Evolutionary conservation across 768 basidiomycete genomes (phyloP).

Genomic region (Glaciozyma martinii): DNA sequence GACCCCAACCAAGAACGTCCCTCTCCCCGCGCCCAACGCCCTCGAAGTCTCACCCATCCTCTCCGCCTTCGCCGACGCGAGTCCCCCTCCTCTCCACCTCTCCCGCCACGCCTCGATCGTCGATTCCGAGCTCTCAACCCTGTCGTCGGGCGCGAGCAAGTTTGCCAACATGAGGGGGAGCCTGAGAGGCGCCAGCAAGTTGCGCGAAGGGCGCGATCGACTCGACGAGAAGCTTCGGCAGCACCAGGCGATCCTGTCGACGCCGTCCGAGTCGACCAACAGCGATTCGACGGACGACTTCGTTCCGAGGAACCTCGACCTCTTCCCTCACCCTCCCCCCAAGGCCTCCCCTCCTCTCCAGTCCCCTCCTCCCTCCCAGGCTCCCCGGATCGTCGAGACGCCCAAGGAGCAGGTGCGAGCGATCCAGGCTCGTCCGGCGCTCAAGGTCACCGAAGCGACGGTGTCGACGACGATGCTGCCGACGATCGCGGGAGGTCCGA

Average conservation of each 20-base stretch:
- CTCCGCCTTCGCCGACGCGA: constrained; percentile 6
- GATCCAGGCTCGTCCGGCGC: constrained; percentile 2
- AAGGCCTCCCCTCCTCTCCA: background rate
- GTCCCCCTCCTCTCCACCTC: background rate
- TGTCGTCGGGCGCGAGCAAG: constrained; percentile 6
- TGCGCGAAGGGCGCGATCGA: constrained; percentile 3
- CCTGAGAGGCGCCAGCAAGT: background rate
- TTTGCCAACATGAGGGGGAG: background rate
- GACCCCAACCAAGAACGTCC: constrained; percentile 4
- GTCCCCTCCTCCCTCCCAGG: constrained; percentile 1
- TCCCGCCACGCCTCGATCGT: constrained; percentile 26
- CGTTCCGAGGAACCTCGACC: background rate
- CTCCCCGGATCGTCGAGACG: constrained; percentile 13
- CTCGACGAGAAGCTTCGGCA: constrained; percentile 22
- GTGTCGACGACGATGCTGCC: constrained; percentile 26
- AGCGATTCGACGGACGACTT: background rate
- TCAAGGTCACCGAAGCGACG: constrained; percentile 27
- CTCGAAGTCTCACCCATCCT: constrained; percentile 16
- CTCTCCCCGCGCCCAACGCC: background rate
- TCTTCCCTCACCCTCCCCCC: background rate
- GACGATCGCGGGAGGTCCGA: constrained; percentile 12
- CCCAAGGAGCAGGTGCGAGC: constrained; percentile 17
- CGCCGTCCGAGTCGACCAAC: background rate
- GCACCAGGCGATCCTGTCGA: constrained; percentile 19
- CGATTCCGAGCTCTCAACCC: constrained; percentile 11